Percentiles rank a stretch among this genome's conserved stretches.
Conservation (phyloP, 106 monocot genomes). For the Dioscorea dumetorum region DNA sequence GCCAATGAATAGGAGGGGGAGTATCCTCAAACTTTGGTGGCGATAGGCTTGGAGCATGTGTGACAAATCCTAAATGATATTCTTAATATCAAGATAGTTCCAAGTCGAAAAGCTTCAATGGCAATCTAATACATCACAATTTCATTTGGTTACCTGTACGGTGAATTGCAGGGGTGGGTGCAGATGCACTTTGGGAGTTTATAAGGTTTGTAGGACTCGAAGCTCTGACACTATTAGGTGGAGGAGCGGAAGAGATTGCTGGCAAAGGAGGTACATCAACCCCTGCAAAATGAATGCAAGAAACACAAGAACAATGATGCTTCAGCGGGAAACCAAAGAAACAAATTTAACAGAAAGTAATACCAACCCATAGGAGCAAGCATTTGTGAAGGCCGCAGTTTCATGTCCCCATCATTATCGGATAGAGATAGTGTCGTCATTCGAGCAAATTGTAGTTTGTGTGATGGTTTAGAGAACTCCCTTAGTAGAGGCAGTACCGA, state of each 20-base stretch:
- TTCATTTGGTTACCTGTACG: slow-evolving; percentile 10
- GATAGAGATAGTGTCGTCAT: slow-evolving; percentile 1
- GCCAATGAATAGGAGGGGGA: slow-evolving; percentile 4
- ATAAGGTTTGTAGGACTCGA: slow-evolving; percentile 6
- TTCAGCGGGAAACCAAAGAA: too few species aligned
- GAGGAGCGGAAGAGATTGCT: neutral
- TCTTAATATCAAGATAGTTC: neutral
- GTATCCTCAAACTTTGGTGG: slow-evolving; percentile 9
- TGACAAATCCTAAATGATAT: neutral
- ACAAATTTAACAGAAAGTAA: too few species aligned
- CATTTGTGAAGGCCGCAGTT: neutral
- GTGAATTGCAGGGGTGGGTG: slow-evolving; percentile 6
- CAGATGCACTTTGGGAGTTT: neutral
- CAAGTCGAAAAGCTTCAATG: slow-evolving; percentile 1
- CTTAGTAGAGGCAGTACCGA: neutral
- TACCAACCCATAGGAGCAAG: neutral
- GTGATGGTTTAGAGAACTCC: neutral
- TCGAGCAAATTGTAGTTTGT: slow-evolving; percentile 1
- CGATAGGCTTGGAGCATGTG: slow-evolving; percentile 11
- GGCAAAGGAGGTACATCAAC: slow-evolving; percentile 9
- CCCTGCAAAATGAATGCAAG: slow-evolving; percentile 15
- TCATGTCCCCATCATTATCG: neutral
- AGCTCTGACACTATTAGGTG: neutral
- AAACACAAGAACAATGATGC: too few species aligned
- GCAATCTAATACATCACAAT: neutral